Evolutionary conservation across 495 filamentous ascomycete species (phyloP), one percentile per base, ranked within the genome.

Genomic region (Hapsidospora chrysogenum): DNA sequence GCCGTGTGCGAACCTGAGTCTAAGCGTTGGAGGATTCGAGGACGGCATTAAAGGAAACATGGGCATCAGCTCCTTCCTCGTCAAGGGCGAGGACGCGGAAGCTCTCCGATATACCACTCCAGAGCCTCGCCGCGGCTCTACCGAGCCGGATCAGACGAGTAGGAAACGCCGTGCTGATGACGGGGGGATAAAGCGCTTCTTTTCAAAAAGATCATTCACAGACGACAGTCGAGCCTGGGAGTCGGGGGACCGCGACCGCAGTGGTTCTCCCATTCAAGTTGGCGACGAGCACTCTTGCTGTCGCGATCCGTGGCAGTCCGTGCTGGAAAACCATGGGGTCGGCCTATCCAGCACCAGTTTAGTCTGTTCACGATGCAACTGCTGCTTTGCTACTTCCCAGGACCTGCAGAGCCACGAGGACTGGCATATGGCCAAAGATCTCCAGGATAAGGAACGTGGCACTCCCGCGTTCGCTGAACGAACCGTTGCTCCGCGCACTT

Each of bases 391-490:
- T 22, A 58, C 57, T 9, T 51, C 58, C n/a, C 48, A 59, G 42
- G 66, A 72, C 22, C 61, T 74, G 47, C 67, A 73, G 35, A 85
- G 80, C 58, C 89, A 97, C 49, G 66, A 81, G 27, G 89, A 97
- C 51, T 97, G 85, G 81, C 89, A 97, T 60, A 83, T 94, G 54
- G 89, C 89, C 27, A 85, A 80, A 60, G 75, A 82, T 44, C 65
- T 96, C 18, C 78, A 78, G 43, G 66, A 72, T 5, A 65, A 85
- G 41, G 57, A 63, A 56, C 57, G 56, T 57, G 58, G 51, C 56
- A 59, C 19, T 29, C 47, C 47, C 33, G 44, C 52, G 61, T 58
- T 63, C 46, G 60, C 48, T 36, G 50, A 42, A 36, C 47, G 46
- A 16, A 42, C 48, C 47, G 22, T 50, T 41, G 41, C 46, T 45